A percentile compares a stretch with the other conserved stretches of the same genome.
Evolutionary conservation across 2,329 filamentous ascomycete genomes (phyloP).

Genomic region (Colletotrichum destructivum): DNA sequence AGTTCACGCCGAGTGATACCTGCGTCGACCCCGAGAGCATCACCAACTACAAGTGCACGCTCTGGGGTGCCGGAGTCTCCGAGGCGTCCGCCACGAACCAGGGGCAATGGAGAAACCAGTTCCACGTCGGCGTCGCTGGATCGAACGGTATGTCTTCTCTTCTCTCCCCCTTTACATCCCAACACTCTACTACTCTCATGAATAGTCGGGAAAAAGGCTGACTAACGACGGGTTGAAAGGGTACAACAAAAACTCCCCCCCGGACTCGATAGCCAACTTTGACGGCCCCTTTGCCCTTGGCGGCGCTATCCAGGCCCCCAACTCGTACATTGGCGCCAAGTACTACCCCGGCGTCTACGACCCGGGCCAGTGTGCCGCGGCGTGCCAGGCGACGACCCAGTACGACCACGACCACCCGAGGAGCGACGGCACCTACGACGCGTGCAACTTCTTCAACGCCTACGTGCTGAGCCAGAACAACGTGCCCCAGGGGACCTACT

Average conservation of each 20-base stretch:
- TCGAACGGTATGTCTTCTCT: conserved; percentile 35
- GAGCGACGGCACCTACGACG: conserved; percentile 30
- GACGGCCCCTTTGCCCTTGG: background rate
- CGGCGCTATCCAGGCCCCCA: conserved; percentile 24
- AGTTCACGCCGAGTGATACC: conserved; percentile 1
- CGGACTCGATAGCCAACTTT: background rate
- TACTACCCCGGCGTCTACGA: conserved; percentile 19
- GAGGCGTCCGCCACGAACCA: conserved; percentile 29
- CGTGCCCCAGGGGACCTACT: conserved; percentile 26
- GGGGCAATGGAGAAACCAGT: conserved; percentile 37
- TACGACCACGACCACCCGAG: conserved; percentile 29
- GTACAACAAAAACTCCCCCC: conserved; percentile 16
- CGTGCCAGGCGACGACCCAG: conserved; percentile 25
- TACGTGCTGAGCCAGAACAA: conserved; percentile 27
- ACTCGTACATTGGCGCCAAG: conserved; percentile 26
- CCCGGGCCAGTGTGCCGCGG: conserved; percentile 23
- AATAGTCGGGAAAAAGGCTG: background rate
- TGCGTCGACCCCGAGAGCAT: conserved; percentile 30
- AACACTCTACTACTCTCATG: too few relatives aligned
- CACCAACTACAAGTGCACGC: conserved; percentile 32
- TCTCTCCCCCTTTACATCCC: too few relatives aligned
- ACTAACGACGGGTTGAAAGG: background rate
- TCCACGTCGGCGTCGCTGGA: conserved; percentile 39
- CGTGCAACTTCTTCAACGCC: conserved; percentile 40
- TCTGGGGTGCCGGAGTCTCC: conserved; percentile 19